phyloP scores from a whole-genome alignment of 768 basidiomycete species.

The Tylopilus balloui region DNA sequence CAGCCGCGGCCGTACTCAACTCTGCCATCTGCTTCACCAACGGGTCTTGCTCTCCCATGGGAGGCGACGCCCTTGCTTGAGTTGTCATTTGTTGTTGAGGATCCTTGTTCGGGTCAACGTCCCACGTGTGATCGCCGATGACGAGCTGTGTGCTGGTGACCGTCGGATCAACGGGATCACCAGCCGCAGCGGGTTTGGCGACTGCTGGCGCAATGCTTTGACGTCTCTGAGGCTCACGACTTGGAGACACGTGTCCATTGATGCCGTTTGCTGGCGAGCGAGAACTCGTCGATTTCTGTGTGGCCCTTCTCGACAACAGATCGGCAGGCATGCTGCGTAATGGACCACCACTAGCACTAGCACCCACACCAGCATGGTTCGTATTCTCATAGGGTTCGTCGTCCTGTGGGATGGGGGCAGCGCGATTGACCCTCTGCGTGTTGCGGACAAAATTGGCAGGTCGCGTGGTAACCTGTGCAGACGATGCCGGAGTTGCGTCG shows the following conservation, averaged over 20 bases:
- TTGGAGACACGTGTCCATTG: slow-evolving; percentile 29
- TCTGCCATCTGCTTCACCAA: slow-evolving; percentile 63
- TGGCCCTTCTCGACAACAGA: slow-evolving; percentile 29
- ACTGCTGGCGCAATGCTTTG: slow-evolving; percentile 22
- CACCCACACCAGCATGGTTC: slow-evolving; percentile 62
- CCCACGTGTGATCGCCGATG: slow-evolving; percentile 63
- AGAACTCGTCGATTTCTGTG: slow-evolving; percentile 25
- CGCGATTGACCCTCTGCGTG: slow-evolving; percentile 33
- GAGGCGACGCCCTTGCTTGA: slow-evolving; percentile 23
- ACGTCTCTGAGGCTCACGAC: slow-evolving; percentile 24
- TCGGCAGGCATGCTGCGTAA: slow-evolving; percentile 33
- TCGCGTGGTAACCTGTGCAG: slow-evolving; percentile 51
- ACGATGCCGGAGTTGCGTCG: slow-evolving; percentile 59
- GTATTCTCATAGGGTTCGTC: slow-evolving; percentile 51
- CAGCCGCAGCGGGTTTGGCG: slow-evolving; percentile 34
- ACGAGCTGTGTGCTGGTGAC: slow-evolving; percentile 57
- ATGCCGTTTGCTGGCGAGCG: slow-evolving; percentile 32
- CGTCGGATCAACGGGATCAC: slow-evolving; percentile 58
- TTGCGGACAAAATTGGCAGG: slow-evolving; percentile 50
- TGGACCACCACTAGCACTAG: slow-evolving; percentile 41
- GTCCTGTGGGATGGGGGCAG: slow-evolving; percentile 30
- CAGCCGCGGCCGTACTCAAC: slow-evolving; percentile 33
- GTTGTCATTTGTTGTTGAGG: slow-evolving; percentile 44
- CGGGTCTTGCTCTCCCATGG: slow-evolving; percentile 51
- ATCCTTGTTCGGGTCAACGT: slow-evolving; percentile 59